phyloP scores from a whole-genome alignment of 2,329 filamentous ascomycete species.

The Neofusicoccum cordaticola region DNA sequence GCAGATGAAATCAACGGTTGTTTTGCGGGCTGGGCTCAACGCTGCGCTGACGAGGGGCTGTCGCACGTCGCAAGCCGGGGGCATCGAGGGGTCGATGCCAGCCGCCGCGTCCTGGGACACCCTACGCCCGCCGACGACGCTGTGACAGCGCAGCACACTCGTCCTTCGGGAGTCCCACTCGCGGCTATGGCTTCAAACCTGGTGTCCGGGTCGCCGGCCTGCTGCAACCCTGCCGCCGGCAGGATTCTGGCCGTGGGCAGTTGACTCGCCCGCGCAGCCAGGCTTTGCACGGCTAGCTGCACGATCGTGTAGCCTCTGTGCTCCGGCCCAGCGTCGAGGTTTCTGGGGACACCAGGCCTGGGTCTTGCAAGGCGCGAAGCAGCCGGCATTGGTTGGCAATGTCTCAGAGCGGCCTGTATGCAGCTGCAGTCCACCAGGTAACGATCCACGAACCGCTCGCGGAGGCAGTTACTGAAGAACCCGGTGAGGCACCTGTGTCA shows the following conservation, averaged over 20 bases:
- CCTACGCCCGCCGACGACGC: not conserved
- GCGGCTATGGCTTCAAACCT: constrained; percentile 2
- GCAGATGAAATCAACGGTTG: not conserved
- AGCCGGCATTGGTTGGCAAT: constrained; percentile 15
- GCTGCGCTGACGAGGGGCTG: not conserved
- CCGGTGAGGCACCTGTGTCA: constrained; percentile 4
- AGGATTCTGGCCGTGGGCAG: not conserved
- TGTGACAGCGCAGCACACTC: constrained; percentile 9
- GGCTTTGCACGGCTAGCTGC: constrained; percentile 6
- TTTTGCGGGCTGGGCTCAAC: not conserved
- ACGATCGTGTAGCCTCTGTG: constrained; percentile 18
- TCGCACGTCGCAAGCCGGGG: not conserved
- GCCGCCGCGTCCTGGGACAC: constrained; percentile 1
- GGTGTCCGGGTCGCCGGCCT: constrained; percentile 6
- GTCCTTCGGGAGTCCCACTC: not conserved
- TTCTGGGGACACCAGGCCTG: constrained; percentile 8
- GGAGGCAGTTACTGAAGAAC: constrained; percentile 9
- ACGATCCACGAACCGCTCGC: constrained; percentile 15
- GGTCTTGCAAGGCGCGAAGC: constrained; percentile 21
- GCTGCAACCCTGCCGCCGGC: constrained; percentile 1
- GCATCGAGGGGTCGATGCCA: not conserved
- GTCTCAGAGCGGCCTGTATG: constrained; percentile 10
- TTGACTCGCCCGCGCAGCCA: not conserved
- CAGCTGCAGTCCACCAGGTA: constrained; percentile 7
- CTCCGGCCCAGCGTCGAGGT: constrained; percentile 12